Evolutionary conservation across 2,329 filamentous ascomycete genomes (phyloP), one percentile per base, ranked within the genome.

Genomic region (Ploettnerulaceae sp.): DNA sequence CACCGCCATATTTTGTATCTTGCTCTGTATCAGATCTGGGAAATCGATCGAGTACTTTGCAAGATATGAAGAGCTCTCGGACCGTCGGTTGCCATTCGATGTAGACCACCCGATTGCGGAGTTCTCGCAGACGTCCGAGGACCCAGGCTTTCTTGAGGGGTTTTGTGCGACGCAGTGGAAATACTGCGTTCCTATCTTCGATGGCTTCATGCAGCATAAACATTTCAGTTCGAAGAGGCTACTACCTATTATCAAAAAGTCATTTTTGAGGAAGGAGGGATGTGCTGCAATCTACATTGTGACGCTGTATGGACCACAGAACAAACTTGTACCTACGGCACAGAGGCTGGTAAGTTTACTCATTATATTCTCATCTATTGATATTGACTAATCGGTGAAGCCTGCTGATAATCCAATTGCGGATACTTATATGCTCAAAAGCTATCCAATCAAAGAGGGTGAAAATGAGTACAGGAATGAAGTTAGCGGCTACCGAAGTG

Each of bases 131-230:
- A 37, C 24, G 4, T 12, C 22, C 4, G 36, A 40, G n/a, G 49
- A 53, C 29, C 36, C 29, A 36, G 42, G 46, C 7, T 58, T 62
- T 33, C 54, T 60, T n/a, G 25, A 47, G 12, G 15, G 46, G 7
- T 65, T 65, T 49, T 59, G 57, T 35, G 45, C 59, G 25, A 39
- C 48, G 18, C 62, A 65, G 45, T 61, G 56, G 51, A 53, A 35
- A 26, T 62, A 59, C 37, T 63, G 58, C 42, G 54, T 56, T 5
- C 48, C 57, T 4, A 38, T 44, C 7, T 55, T 64, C 18, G 45
- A 49, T 17, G 20, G 49, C 6, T 48, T 53, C 26, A 48, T 58
- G 32, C 38, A 53, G 2, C 45, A 58, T 36, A 51, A 55, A 26
- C 48, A 48, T 7, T 60, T 64, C 22, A 54, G 52, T 12, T 18